phyloP scores from a whole-genome alignment of 139 green algal species.

The Chlorella sp. region DNA sequence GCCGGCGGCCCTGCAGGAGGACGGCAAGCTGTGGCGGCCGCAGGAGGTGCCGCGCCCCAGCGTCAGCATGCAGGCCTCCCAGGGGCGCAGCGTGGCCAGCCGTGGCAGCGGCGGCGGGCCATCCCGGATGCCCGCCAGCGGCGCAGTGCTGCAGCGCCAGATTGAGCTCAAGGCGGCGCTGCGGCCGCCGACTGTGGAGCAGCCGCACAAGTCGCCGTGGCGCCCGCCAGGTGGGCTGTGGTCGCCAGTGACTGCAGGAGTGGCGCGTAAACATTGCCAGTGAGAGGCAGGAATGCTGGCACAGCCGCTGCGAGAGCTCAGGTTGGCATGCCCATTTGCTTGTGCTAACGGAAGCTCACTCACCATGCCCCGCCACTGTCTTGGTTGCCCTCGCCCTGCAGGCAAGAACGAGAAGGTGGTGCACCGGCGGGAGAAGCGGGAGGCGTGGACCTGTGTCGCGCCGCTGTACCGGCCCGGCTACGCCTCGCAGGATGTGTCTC shows the following conservation, averaged over 20 bases:
- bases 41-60: constrained; percentile 12
- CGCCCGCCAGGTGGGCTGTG: constrained; percentile 37
- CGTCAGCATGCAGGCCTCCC: constrained; percentile 1
- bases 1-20: not conserved
- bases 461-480: constrained; percentile 27
- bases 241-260: too few relatives aligned
- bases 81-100: not conserved
- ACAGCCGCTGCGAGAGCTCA: too few relatives aligned
- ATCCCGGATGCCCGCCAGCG: not conserved
- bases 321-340: not conserved
- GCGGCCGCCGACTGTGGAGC: constrained; percentile 13
- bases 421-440: not conserved
- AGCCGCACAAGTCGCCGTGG: constrained; percentile 40
- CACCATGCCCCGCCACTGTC: too few relatives aligned
- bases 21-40: constrained; percentile 18
- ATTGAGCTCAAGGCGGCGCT: constrained; percentile 43
- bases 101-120: not conserved
- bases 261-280: too few relatives aligned
- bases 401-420: constrained; percentile 39
- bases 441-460: constrained; percentile 4
- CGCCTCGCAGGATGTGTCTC: constrained; percentile 15
- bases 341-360: too few relatives aligned
- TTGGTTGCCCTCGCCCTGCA: not conserved
- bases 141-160: constrained; percentile 39
- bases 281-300: too few relatives aligned